These are phyloP conservation scores for Straminergon stramineum DNA, from an alignment of 225 moss, liverwort and hornwort species.

Conservation along the genomic window DNA sequence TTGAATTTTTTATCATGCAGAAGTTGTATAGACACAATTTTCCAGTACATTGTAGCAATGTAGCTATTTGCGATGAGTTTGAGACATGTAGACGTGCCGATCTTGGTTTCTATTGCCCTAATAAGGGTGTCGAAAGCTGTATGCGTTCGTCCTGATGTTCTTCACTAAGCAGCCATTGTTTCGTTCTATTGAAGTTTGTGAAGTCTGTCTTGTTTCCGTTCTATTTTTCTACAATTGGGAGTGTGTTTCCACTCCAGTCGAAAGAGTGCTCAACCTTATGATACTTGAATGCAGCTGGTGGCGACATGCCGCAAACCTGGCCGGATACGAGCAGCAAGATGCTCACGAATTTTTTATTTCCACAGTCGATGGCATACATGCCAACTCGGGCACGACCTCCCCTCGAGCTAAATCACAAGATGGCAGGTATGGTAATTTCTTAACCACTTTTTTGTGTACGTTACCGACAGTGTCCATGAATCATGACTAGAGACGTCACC, in stretches of 20 bases:
- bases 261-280: background rate
- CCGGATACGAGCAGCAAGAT: slow-evolving; percentile 91
- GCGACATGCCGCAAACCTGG: slow-evolving; percentile 85
- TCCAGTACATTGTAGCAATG: background rate
- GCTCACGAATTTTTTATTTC: slow-evolving; percentile 92
- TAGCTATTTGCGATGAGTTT: background rate
- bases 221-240: background rate
- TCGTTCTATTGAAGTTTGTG: background rate
- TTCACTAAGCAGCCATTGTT: background rate
- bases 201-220: background rate
- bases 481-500: background rate
- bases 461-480: background rate
- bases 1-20: background rate
- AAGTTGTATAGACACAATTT: background rate
- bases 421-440: background rate
- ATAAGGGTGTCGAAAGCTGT: no score
- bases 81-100: background rate
- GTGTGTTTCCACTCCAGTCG: background rate
- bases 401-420: slow-evolving; percentile 25
- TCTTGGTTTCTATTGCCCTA: background rate
- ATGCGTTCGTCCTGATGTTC: background rate
- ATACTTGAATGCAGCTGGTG: slow-evolving; percentile 67
- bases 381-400: slow-evolving; percentile 69
- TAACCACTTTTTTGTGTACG: background rate
- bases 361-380: slow-evolving; percentile 84